Conservation (phyloP, 73 alveolate genomes). For the Paramecium caudatum region DNA sequence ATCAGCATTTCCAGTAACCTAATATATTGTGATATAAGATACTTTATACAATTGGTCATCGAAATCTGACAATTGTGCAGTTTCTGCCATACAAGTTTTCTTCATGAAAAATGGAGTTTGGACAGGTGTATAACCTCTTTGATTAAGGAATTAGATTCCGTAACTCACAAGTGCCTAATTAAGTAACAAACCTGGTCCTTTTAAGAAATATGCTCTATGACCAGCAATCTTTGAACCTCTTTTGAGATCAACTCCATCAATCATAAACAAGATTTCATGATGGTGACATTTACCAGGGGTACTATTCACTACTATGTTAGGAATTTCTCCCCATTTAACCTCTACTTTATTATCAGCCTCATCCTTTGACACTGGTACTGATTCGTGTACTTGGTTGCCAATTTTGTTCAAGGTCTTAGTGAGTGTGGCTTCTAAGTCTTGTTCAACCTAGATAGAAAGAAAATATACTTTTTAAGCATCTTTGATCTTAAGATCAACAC, state of each 20-base stretch:
- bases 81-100: constrained; percentile 97
- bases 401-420: constrained; percentile 75
- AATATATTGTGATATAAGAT: background rate
- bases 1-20: constrained; percentile 72
- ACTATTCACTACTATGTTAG: constrained; percentile 85
- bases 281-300: constrained; percentile 97
- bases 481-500: constrained; percentile 73
- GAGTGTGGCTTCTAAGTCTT: constrained; percentile 34
- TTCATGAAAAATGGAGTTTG: constrained; percentile 99
- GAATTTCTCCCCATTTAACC: constrained; percentile 93
- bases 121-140: constrained; percentile 94
- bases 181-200: constrained; percentile 96
- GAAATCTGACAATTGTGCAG: constrained; percentile 98
- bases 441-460: background rate
- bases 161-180: constrained; percentile 98
- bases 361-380: constrained; percentile 94
- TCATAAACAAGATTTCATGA: constrained; percentile 91
- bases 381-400: constrained; percentile 93
- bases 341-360: constrained; percentile 95
- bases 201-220: constrained; percentile 98
- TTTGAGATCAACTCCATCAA: constrained; percentile 94
- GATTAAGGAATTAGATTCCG: constrained; percentile 92
- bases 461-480: constrained; percentile 63
- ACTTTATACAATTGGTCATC: constrained; percentile 99
- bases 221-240: constrained; percentile 97